Evolutionary conservation across 306 rosid species (phyloP).

Genomic region (Citrullus amarus): DNA sequence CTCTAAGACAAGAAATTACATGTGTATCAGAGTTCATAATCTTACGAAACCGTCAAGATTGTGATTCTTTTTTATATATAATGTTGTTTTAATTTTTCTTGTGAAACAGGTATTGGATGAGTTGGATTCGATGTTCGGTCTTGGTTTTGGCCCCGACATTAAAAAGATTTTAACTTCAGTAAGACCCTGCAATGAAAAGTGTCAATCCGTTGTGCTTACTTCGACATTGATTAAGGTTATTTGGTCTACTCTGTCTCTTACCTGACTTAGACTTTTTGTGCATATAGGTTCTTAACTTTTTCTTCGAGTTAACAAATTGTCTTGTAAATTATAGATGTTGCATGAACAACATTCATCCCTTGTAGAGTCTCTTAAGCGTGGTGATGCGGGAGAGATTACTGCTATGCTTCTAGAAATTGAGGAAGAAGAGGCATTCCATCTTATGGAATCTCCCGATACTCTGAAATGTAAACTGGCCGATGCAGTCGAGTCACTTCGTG

Average conservation of each 20-base stretch:
- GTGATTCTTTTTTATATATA: neutral
- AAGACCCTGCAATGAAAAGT: neutral
- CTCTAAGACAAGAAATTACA: neutral
- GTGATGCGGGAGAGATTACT: neutral
- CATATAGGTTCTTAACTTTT: neutral
- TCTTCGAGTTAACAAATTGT: neutral
- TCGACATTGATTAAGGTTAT: slow-evolving; percentile 84
- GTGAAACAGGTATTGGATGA: slow-evolving; percentile 4
- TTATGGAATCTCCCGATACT: slow-evolving; percentile 8
- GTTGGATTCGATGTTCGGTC: neutral
- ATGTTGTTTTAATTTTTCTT: neutral
- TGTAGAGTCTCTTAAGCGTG: neutral
- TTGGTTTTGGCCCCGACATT: neutral
- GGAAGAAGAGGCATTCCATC: slow-evolving; percentile 1
- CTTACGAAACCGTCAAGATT: neutral
- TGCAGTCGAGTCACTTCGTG: slow-evolving; percentile 1
- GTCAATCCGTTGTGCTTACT: slow-evolving; percentile 14
- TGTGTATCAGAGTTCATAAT: neutral
- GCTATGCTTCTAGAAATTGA: slow-evolving; percentile 5
- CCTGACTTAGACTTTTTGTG: neutral
- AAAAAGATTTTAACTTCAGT: neutral
- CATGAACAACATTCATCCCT: slow-evolving; percentile 2
- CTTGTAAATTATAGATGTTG: slow-evolving; percentile 3
- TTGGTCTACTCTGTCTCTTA: slow-evolving; percentile 11
- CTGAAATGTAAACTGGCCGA: slow-evolving; percentile 1